phyloP scores from a whole-genome alignment of 257 asterid species.

The Scutellaria barbata region DNA sequence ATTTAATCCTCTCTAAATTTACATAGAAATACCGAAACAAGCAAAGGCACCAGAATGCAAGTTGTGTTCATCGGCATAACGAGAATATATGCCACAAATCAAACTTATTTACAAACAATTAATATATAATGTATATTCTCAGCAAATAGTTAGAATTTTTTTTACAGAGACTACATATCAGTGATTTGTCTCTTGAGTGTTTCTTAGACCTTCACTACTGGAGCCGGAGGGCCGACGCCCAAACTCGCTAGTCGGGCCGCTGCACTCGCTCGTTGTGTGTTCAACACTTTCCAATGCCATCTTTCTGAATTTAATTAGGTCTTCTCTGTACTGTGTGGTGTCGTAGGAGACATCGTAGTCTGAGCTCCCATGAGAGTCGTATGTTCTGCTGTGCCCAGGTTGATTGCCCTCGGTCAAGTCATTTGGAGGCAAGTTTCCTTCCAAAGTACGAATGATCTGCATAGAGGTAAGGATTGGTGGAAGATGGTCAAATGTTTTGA shows the following conservation, averaged over 20 bases:
- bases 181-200: slow-evolving; percentile 36
- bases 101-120: slow-evolving; percentile 31
- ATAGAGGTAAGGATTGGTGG: not conserved
- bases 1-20: not conserved
- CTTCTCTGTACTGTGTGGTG: slow-evolving; percentile 75
- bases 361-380: slow-evolving; percentile 59
- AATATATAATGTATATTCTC: slow-evolving; percentile 1
- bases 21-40: slow-evolving; percentile 5
- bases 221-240: slow-evolving; percentile 69
- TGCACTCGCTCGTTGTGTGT: slow-evolving; percentile 59
- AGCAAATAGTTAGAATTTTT: not conserved
- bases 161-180: slow-evolving; percentile 27
- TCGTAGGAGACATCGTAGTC: slow-evolving; percentile 61
- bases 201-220: slow-evolving; percentile 60
- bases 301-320: slow-evolving; percentile 68
- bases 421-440: slow-evolving; percentile 66
- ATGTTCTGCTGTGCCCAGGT: slow-evolving; percentile 49
- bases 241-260: slow-evolving; percentile 74
- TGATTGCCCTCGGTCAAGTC: slow-evolving; percentile 56
- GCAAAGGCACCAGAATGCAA: slow-evolving; percentile 11
- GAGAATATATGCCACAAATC: slow-evolving; percentile 27
- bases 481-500: slow-evolving; percentile 19
- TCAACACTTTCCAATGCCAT: slow-evolving; percentile 73
- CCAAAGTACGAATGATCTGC: slow-evolving; percentile 68
- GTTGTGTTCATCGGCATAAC: slow-evolving; percentile 30